A percentile compares a stretch with the other conserved stretches of the same genome.
phyloP scores from a whole-genome alignment of 2,329 filamentous ascomycete species.

The Hymenoscyphus fraxineus region DNA sequence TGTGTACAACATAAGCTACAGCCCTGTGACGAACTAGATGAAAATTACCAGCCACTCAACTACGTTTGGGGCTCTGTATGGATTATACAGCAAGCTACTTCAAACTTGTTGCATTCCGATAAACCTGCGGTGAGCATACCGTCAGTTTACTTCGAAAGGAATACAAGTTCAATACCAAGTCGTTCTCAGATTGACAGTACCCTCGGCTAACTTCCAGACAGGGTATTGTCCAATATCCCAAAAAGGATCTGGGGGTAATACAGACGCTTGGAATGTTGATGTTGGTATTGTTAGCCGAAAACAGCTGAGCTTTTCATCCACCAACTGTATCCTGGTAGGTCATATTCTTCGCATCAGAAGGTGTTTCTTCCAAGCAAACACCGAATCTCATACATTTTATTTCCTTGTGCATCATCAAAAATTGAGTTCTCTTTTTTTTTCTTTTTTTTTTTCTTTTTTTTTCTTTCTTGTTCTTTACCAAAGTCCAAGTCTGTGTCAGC shows the following conservation, averaged over 20 bases:
- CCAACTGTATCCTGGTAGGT: neutral
- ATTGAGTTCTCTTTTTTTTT: neutral
- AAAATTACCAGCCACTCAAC: neutral
- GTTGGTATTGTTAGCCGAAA: neutral
- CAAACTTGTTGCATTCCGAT: constrained; percentile 3
- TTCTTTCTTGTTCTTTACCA: neutral
- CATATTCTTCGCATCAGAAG: neutral
- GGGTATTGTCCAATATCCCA: neutral
- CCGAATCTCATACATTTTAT: neutral
- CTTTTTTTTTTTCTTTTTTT: neutral
- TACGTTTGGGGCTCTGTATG: neutral
- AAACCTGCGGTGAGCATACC: constrained; percentile 4
- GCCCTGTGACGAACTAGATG: neutral
- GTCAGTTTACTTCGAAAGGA: neutral
- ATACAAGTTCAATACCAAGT: neutral
- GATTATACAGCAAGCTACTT: neutral
- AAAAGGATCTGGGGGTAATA: neutral
- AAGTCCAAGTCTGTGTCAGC: neutral
- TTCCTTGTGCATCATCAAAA: neutral
- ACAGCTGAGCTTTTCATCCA: neutral
- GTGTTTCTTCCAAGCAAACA: neutral
- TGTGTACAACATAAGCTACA: constrained; percentile 3
- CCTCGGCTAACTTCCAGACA: neutral
- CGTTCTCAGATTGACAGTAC: neutral
- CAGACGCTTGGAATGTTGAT: neutral